Evolutionary conservation across 352 stramenopile species (phyloP).

Genomic region (Pythium diclinum): DNA sequence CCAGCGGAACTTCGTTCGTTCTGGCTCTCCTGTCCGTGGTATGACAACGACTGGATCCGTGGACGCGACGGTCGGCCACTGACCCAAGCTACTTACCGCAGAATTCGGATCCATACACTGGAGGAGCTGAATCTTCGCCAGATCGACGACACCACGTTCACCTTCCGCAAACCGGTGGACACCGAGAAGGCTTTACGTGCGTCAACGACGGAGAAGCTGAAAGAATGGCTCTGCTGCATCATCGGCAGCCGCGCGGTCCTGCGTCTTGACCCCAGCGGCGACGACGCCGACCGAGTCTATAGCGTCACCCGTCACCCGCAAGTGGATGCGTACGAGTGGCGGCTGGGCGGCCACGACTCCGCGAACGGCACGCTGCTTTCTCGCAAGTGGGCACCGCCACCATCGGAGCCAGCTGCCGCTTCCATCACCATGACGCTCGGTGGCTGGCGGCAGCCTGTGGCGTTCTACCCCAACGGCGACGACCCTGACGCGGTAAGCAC

Average conservation of each 20-base stretch:
- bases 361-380: neutral
- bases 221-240: neutral
- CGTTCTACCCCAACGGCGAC: neutral
- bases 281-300: neutral
- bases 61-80: neutral
- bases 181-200: neutral
- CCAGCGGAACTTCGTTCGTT: neutral
- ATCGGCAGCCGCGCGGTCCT: conserved; percentile 1
- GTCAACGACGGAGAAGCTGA: neutral
- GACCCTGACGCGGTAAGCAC: neutral
- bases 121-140: neutral
- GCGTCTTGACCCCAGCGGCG: neutral
- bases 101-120: neutral
- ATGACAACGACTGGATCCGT: neutral
- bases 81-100: too few relatives aligned
- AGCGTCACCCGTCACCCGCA: neutral
- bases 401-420: too few relatives aligned
- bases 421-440: neutral
- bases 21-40: neutral
- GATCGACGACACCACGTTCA: neutral
- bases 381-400: neutral
- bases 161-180: neutral
- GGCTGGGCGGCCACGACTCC: neutral
- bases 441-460: neutral
- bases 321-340: neutral